Evolutionary conservation across 441 rosid species (phyloP).

Genomic region (Populus hybrid): DNA sequence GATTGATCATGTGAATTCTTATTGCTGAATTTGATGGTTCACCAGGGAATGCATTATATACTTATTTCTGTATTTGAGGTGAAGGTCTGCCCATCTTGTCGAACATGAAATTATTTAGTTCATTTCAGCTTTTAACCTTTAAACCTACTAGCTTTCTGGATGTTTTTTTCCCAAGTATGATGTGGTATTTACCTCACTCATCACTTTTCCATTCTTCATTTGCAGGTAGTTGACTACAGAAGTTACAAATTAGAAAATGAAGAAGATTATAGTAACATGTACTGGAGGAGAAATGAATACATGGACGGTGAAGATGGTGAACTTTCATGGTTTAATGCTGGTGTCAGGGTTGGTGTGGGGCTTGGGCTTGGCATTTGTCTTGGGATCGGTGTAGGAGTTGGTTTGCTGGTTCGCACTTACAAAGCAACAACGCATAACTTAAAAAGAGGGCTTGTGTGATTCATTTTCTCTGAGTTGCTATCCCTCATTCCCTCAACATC

Average conservation of each 20-base stretch:
- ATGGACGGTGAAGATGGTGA: constrained; percentile 74
- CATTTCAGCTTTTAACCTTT: neutral
- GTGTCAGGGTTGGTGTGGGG: constrained; percentile 72
- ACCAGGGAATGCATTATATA: neutral
- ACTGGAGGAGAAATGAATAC: constrained; percentile 62
- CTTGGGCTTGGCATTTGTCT: constrained; percentile 85
- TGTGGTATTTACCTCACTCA: constrained; percentile 4
- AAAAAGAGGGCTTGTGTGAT: constrained; percentile 55
- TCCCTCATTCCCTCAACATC: constrained; percentile 6
- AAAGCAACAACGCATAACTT: constrained; percentile 66
- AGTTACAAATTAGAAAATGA: constrained; percentile 45
- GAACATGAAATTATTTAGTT: neutral
- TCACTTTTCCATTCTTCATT: constrained; percentile 4
- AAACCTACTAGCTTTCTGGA: neutral
- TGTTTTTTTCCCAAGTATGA: neutral
- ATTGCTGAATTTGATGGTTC: neutral
- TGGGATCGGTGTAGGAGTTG: constrained; percentile 81
- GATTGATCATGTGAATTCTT: neutral
- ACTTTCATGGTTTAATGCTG: constrained; percentile 43
- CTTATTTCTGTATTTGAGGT: neutral
- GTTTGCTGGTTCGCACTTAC: constrained; percentile 72
- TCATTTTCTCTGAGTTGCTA: constrained; percentile 1
- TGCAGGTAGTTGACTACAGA: constrained; percentile 48
- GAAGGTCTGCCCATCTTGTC: neutral
- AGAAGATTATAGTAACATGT: constrained; percentile 55